Conservation (phyloP, 805 yeast genomes). For the Pichia eremophila region DNA sequence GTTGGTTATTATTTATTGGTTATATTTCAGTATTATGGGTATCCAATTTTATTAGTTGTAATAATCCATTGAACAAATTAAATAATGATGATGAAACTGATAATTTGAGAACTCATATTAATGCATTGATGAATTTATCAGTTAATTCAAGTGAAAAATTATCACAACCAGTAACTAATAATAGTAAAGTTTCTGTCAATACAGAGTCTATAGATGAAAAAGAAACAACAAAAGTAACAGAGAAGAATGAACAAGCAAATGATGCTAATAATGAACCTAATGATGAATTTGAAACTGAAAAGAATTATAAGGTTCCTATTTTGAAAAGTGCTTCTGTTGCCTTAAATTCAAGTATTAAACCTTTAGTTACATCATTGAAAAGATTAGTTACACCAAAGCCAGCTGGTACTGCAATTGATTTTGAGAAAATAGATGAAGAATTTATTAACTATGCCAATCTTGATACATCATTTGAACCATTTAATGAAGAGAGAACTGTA, state of each 20-base stretch:
- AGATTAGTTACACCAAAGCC: neutral
- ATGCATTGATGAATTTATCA: neutral
- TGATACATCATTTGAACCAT: neutral
- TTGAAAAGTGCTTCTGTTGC: neutral
- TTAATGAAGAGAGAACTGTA: neutral
- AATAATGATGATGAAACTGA: neutral
- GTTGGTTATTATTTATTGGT: neutral
- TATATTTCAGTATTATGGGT: conserved; percentile 1
- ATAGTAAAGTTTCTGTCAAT: neutral
- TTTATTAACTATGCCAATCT: neutral
- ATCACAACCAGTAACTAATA: neutral
- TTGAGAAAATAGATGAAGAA: neutral
- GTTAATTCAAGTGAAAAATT: neutral
- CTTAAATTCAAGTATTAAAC: neutral
- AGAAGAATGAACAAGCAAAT: neutral
- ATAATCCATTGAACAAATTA: neutral
- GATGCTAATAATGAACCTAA: neutral
- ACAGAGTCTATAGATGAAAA: neutral
- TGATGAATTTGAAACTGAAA: neutral
- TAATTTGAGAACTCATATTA: neutral
- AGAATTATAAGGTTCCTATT: neutral
- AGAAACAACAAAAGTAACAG: too few relatives aligned
- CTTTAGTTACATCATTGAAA: neutral
- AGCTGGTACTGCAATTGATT: neutral
- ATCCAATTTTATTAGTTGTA: neutral